Base-by-base conservation (phyloP, 1,139 yeast species). In the Hyphopichia wangnamkhiaoensis region DNA sequence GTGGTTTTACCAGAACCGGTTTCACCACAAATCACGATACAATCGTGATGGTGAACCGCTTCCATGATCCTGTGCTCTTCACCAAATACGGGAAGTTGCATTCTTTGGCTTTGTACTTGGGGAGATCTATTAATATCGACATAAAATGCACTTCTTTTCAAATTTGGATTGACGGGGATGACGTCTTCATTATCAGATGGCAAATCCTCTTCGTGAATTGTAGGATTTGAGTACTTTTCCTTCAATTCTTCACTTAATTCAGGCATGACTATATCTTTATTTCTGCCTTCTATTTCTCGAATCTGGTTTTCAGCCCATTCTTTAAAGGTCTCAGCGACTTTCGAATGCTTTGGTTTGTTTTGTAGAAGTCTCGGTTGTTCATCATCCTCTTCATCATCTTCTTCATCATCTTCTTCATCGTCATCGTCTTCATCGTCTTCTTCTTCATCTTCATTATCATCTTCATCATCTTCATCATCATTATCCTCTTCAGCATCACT, bases 11-110 rank as follows among this genome's bases (percentile, higher is more conserved):
- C 93, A 1, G 91, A 84, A 55, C 94, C 94, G 0, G 94, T 85
- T 56, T 84, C 93, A 71, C 98, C 98, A 68, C 98, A 93, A 25
- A 94, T 75, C 13, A 94, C 84, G 0, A 91, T 81, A 47, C 94
- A 86, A 53, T 91, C 97, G 57, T 93, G 88, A 55, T 93, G 94
- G 55, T 87, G 88, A 37, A 94, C 78, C 1, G 97, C 96, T 59
- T 94, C 99, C 97, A 94, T 90, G 37, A 94, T 87, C 41, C 81
- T 72, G 56, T 89, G 96, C 55, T 94, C 99, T 61, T 90, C 96
- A 7, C 84, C 84, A 47, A 79, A 88, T 1, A 93, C 98, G 0
- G 99, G 99, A 17, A 94, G 70, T 38, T 81, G 75, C 57, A 82
- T 66, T 48, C 98, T 73, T 31, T 74, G 74, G 29, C 68, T 61